phyloP scores from a whole-genome alignment of 257 asterid species.

The Galeopsis tetrahit region DNA sequence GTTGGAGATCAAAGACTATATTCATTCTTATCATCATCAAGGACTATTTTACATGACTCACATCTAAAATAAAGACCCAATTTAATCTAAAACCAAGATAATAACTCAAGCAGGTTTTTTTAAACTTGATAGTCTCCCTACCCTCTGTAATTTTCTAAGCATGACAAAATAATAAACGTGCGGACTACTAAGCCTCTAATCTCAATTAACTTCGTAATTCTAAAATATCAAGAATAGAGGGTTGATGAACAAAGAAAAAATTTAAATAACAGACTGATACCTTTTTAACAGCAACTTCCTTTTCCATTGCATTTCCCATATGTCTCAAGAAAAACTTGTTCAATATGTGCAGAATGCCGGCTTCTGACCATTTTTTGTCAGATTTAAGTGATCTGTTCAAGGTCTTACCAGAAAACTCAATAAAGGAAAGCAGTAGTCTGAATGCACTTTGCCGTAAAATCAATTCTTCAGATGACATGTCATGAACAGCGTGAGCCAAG shows the following conservation, averaged over 20 bases:
- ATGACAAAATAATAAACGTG: not conserved
- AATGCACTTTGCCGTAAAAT: conserved; percentile 85
- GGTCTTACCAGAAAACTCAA: conserved; percentile 66
- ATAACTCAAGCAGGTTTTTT: conserved; percentile 10
- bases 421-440: conserved; percentile 70
- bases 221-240: conserved; percentile 15
- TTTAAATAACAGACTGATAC: conserved; percentile 40
- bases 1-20: too few relatives aligned
- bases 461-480: conserved; percentile 85
- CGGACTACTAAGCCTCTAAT: not conserved
- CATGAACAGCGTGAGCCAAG: conserved; percentile 74
- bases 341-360: conserved; percentile 51
- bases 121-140: not conserved
- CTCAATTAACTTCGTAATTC: conserved; percentile 14
- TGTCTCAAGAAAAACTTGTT: conserved; percentile 73
- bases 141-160: not conserved
- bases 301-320: conserved; percentile 87
- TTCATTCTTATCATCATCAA: too few relatives aligned
- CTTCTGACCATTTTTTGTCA: conserved; percentile 56
- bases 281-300: conserved; percentile 74
- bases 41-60: too few relatives aligned
- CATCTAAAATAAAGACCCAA: too few relatives aligned
- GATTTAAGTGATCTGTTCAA: conserved; percentile 46
- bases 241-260: conserved; percentile 11
- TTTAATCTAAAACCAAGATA: not conserved